These are phyloP conservation scores for Fusarium floridanum DNA, from an alignment of 2,329 filamentous ascomycete genomes.

Conservation along the genomic window DNA sequence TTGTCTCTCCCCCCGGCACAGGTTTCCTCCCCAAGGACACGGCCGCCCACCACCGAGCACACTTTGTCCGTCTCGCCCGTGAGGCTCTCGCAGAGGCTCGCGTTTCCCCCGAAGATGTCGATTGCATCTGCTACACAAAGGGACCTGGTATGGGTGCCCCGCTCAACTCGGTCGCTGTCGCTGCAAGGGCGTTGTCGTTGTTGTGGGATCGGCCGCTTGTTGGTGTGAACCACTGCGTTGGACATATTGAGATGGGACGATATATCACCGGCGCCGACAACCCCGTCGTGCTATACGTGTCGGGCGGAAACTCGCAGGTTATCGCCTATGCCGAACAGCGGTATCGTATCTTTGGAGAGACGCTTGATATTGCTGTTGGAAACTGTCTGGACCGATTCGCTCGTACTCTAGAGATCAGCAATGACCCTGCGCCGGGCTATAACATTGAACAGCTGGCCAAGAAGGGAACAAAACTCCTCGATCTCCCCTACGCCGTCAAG, in stretches of 20 bases:
- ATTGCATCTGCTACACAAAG: slow-evolving; percentile 95
- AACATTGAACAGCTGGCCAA: slow-evolving; percentile 96
- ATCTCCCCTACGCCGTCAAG: slow-evolving; percentile 95
- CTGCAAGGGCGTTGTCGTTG: slow-evolving; percentile 82
- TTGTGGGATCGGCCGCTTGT: slow-evolving; percentile 92
- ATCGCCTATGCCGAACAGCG: slow-evolving; percentile 95
- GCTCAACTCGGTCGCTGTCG: slow-evolving; percentile 86
- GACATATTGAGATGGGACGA: slow-evolving; percentile 98
- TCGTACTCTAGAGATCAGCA: slow-evolving; percentile 88
- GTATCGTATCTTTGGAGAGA: slow-evolving; percentile 98
- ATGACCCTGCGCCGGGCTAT: slow-evolving; percentile 96
- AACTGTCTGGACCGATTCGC: slow-evolving; percentile 98
- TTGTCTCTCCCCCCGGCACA: slow-evolving; percentile 88
- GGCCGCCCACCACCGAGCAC: slow-evolving; percentile 88
- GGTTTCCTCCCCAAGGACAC: slow-evolving; percentile 98
- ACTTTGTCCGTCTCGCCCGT: slow-evolving; percentile 86
- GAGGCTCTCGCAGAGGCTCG: slow-evolving; percentile 80
- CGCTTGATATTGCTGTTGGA: slow-evolving; percentile 95
- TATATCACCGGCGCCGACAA: slow-evolving; percentile 91
- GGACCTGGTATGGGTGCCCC: slow-evolving; percentile 98
- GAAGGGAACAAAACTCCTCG: slow-evolving; percentile 79
- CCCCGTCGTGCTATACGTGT: slow-evolving; percentile 95
- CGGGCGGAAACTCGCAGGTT: slow-evolving; percentile 96
- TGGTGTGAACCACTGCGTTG: slow-evolving; percentile 97
- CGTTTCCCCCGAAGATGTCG: slow-evolving; percentile 73